Evolutionary conservation across 306 rosid genomes (phyloP).

Genomic region (Quercus suber): DNA sequence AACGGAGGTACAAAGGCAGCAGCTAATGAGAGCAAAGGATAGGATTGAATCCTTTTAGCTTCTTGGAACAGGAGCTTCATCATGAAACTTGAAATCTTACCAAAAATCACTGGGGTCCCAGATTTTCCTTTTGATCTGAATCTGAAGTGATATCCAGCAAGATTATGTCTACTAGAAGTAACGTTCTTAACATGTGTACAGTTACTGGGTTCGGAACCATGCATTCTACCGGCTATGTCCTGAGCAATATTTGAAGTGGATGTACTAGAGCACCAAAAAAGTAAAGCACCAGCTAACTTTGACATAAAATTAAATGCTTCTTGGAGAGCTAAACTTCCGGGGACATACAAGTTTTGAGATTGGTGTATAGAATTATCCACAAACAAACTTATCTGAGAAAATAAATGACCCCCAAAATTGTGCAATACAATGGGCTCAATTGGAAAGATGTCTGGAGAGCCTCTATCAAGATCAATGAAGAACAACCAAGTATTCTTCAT

Average conservation of each 20-base stretch:
- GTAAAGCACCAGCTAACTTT: constrained; percentile 58
- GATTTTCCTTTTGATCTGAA: constrained; percentile 42
- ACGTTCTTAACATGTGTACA: constrained; percentile 38
- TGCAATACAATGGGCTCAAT: constrained; percentile 51
- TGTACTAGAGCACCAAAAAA: constrained; percentile 49
- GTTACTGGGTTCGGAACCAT: constrained; percentile 36
- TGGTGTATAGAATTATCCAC: constrained; percentile 48
- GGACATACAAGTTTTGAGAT: constrained; percentile 30
- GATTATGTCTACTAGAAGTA: constrained; percentile 33
- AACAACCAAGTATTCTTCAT: constrained; percentile 71
- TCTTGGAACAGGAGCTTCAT: constrained; percentile 50
- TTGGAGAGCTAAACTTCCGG: constrained; percentile 60
- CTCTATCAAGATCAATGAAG: constrained; percentile 63
- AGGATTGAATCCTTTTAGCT: constrained; percentile 47
- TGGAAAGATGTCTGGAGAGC: constrained; percentile 43
- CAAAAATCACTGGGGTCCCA: constrained; percentile 26
- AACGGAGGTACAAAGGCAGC: constrained; percentile 78
- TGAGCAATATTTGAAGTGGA: constrained; percentile 30
- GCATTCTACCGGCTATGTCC: constrained; percentile 39
- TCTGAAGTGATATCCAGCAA: constrained; percentile 41
- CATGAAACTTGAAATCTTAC: constrained; percentile 50
- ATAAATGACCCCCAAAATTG: constrained; percentile 35
- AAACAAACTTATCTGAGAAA: constrained; percentile 51
- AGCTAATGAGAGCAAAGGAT: constrained; percentile 59
- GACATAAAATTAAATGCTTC: constrained; percentile 57